Evolutionary conservation across 1,284 basidiomycete genomes (phyloP).

Genomic region (Xerocomus cyaneibrunnescens): DNA sequence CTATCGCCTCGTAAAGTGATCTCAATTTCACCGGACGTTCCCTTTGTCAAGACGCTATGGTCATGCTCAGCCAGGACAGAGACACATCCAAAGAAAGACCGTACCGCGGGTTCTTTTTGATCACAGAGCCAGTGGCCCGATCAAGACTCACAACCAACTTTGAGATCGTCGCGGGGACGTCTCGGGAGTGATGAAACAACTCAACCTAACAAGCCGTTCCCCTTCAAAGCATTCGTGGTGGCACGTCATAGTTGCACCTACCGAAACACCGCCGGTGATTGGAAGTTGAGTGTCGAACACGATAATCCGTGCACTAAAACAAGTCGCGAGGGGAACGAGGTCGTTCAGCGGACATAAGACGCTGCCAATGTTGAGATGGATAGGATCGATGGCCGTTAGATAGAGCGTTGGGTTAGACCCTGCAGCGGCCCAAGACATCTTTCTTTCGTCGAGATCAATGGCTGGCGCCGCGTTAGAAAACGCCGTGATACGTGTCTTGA

Average conservation of each 20-base stretch:
- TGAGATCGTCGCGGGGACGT: slow-evolving; percentile 86
- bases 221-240: slow-evolving; percentile 1
- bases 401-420: slow-evolving; percentile 89
- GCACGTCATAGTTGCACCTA: slow-evolving; percentile 38
- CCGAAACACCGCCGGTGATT: slow-evolving; percentile 84
- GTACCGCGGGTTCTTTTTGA: slow-evolving; percentile 82
- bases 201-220: slow-evolving; percentile 59
- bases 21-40: slow-evolving; percentile 81
- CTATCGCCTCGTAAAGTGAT: slow-evolving; percentile 67
- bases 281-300: slow-evolving; percentile 93
- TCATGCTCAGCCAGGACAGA: slow-evolving; percentile 3
- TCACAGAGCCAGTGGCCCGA: slow-evolving; percentile 69
- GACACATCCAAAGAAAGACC: background rate
- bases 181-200: slow-evolving; percentile 91
- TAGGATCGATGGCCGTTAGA: slow-evolving; percentile 81
- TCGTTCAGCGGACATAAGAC: slow-evolving; percentile 81
- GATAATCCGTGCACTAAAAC: slow-evolving; percentile 86
- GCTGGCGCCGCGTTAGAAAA: slow-evolving; percentile 46
- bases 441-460: slow-evolving; percentile 83
- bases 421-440: slow-evolving; percentile 84
- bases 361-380: slow-evolving; percentile 84
- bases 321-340: slow-evolving; percentile 71
- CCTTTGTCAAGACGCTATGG: slow-evolving; percentile 78
- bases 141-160: slow-evolving; percentile 81
- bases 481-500: background rate